Percentiles rank a stretch among this genome's conserved stretches.
Conservation (phyloP, 2,329 filamentous ascomycete species). For the Elsinoe ampelina region DNA sequence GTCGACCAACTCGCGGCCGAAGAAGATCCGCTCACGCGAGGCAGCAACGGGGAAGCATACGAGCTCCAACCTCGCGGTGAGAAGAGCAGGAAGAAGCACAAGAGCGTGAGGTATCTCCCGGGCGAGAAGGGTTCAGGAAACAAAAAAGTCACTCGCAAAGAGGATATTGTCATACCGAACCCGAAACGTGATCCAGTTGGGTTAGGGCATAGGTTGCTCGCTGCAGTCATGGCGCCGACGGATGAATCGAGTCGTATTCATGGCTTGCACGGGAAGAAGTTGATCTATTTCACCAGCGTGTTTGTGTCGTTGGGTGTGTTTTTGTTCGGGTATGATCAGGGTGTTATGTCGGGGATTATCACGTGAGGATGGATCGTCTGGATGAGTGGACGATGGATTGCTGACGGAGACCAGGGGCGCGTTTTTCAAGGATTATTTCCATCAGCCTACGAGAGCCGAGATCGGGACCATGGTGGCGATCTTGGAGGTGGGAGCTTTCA, state of each 20-base stretch:
- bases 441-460: constrained; percentile 75
- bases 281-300: constrained; percentile 95
- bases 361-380: constrained; percentile 44
- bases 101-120: constrained; percentile 62
- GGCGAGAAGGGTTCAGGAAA: constrained; percentile 26
- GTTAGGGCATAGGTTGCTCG: constrained; percentile 60
- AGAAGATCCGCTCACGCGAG: constrained; percentile 69
- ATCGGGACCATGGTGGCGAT: constrained; percentile 98
- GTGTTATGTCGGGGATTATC: constrained; percentile 73
- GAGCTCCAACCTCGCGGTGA: constrained; percentile 31
- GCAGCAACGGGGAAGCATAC: constrained; percentile 55
- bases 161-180: constrained; percentile 74
- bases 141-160: constrained; percentile 43
- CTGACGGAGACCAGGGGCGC: constrained; percentile 52
- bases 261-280: constrained; percentile 89
- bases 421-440: constrained; percentile 86
- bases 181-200: constrained; percentile 55
- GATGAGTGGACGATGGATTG: constrained; percentile 4
- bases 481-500: constrained; percentile 84
- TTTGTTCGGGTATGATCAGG: constrained; percentile 82
- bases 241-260: constrained; percentile 63
- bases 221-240: constrained; percentile 74
- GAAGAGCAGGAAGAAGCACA: constrained; percentile 30
- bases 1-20: constrained; percentile 80
- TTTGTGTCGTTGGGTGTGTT: constrained; percentile 72